Evolutionary conservation across 2,329 filamentous ascomycete genomes (phyloP), one percentile per base, ranked within the genome.

Genomic region (Aspergillus pseudoviridinutans): DNA sequence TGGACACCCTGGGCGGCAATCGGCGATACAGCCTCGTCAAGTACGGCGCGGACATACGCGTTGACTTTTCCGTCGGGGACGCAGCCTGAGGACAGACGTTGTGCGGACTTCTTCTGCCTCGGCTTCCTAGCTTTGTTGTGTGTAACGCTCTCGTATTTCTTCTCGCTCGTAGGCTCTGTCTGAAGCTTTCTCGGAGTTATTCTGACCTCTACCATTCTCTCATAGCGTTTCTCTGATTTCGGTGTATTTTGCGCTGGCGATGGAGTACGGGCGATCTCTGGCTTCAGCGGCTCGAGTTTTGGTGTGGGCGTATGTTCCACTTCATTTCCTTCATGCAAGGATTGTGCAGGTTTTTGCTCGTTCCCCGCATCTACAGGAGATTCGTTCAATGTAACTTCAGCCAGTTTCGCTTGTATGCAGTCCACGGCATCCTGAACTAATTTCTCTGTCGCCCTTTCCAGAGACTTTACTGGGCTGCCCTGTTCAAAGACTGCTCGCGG

Each of bases 401-500:
- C 68, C 51, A 74, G 28, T 54, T 69, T 71, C 3, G 55, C 47
- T 55, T 68, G 59, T 9, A 69, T 61, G 5, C 50, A 57, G 41
- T 71, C 66, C 29, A 72, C 58, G 1, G 57, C 49, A 29, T 64
- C 61, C 25, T 59, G 49, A 35, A 54, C 52, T 6, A 41, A 14
- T 38, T 44, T 49, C 6, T 59, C 17, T 3, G 56, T 54, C 3
- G 53, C 24, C 10, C 53, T 58, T 55, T 57, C 49, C 27, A 53
- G 10, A 2, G 14, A 47, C 46, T 61, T 68, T 4, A 54, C 55
- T 10, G 68, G 68, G 51, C 71, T 71, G 27, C 61, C 61, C 20
- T 73, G 61, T 14, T 72, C 72, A 17, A 75, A 68, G 1, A 74
- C 72, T 3, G 73, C 71, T n/a, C 68, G 63, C 0, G 74, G 68